Base-by-base conservation (phyloP, 2,329 filamentous ascomycete species). In the Waltergamsia citrina region DNA sequence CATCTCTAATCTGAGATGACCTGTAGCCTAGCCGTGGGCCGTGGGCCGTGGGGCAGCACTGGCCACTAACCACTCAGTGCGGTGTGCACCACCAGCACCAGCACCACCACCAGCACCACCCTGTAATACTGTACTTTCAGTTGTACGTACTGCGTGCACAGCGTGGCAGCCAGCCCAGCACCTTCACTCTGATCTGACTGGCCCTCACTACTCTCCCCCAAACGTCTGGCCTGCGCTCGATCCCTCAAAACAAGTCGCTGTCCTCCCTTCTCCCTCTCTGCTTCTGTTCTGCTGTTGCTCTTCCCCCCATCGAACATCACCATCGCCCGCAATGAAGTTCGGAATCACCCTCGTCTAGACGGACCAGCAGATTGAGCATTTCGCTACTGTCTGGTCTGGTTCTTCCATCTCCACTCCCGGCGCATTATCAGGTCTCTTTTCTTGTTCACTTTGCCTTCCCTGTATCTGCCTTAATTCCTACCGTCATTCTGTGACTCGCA, bases 361-460 rank as follows among this genome's bases (percentile, higher is more conserved):
- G 21, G 27, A 35, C 17, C 36, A 35, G 32, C 33, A 38, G 43
- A 47, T 53, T 25, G 34, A 36, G 24, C 15, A 34, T 25, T 54
- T 56, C 52, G 46, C 59, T 63, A 63, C 68, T 66, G 68, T 72
- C 67, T 69, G 68, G 68, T 70, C 50, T 49, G 54, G 56, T 48
- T 42, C 29, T 46, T 43, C 34, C 38, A 18, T 38, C 38, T 32
- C 36, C 21, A 36, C 32, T 40, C 38, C 34, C 23, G 24, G 24
- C 32, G 23, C 17, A 28, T 19, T 11, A 33, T 12, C 15, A 12
- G 12, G 32, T 12, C 16, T 27, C 32, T 20, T 20, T 17, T 28
- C 12, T 26, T 34, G 32, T 24, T 16, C 21, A 15, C 4, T 35
- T 30, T 17, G 23, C 19, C 21, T 18, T 15, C 23, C 26, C 25